phyloP scores from a whole-genome alignment of 768 basidiomycete species.

The Leucosporidium creatinivorum region DNA sequence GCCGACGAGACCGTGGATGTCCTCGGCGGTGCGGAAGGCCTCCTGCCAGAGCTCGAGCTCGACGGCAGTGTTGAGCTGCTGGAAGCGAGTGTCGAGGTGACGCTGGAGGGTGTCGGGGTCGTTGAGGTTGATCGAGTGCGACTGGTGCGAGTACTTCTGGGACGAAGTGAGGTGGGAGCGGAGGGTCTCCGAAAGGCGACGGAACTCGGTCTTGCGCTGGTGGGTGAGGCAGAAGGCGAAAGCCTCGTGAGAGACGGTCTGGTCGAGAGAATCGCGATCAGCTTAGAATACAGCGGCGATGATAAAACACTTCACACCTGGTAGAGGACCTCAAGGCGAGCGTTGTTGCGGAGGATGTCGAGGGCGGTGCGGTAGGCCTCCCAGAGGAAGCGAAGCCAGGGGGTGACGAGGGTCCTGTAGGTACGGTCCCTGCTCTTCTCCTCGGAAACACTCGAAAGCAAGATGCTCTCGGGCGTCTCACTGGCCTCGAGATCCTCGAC shows the following conservation, averaged over 20 bases:
- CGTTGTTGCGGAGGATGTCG: constrained; percentile 93
- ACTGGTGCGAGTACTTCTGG: constrained; percentile 88
- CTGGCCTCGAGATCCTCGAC: constrained; percentile 93
- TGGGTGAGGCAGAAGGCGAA: constrained; percentile 94
- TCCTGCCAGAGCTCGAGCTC: constrained; percentile 99
- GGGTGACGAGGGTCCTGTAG: constrained; percentile 87
- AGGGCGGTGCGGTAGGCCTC: constrained; percentile 93
- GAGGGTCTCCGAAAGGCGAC: constrained; percentile 90
- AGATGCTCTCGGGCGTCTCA: constrained; percentile 86
- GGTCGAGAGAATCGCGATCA: neutral
- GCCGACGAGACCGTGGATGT: constrained; percentile 89
- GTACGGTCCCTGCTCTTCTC: constrained; percentile 91
- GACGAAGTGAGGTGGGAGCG: constrained; percentile 90
- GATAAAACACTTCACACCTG: constrained; percentile 54
- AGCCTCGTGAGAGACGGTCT: constrained; percentile 94
- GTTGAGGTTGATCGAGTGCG: constrained; percentile 88
- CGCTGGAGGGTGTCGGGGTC: constrained; percentile 91
- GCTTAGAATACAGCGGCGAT: neutral
- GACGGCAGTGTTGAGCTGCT: constrained; percentile 90
- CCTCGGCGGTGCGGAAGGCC: constrained; percentile 95
- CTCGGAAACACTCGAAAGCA: constrained; percentile 78
- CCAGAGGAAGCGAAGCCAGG: constrained; percentile 98
- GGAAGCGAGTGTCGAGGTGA: constrained; percentile 93
- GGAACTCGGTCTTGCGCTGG: constrained; percentile 91
- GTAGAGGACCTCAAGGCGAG: constrained; percentile 83